These are phyloP conservation scores for Suhomyces atakaporum DNA, from an alignment of 1,139 yeast species.

Conservation along the genomic window DNA sequence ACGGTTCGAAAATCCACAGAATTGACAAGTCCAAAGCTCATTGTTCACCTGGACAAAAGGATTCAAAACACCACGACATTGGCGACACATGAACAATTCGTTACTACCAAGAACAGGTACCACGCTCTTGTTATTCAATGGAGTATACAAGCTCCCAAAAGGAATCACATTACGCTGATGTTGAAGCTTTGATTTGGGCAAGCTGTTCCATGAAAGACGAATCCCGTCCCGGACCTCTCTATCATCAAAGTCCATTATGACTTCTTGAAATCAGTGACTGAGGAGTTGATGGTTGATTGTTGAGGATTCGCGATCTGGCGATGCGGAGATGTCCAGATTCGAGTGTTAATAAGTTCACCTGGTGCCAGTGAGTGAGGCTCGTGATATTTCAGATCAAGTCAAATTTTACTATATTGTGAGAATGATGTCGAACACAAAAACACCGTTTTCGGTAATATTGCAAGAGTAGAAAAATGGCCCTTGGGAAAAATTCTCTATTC, in stretches of 20 bases:
- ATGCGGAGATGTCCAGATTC: too few species aligned
- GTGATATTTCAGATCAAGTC: too few species aligned
- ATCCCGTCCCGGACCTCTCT: conserved; percentile 89
- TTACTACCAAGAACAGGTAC: conserved; percentile 37
- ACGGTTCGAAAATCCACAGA: conserved; percentile 59
- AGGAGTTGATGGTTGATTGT: neutral
- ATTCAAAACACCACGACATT: conserved; percentile 61
- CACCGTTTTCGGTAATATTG: too few species aligned
- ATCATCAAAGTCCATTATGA: conserved; percentile 66
- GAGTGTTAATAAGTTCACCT: too few species aligned
- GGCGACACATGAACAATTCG: conserved; percentile 47
- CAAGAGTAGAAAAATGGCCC: too few species aligned
- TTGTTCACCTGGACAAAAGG: conserved; percentile 50
- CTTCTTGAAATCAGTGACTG: neutral
- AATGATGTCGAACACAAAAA: too few species aligned
- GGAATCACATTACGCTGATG: conserved; percentile 63
- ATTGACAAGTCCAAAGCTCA: conserved; percentile 63
- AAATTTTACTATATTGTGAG: too few species aligned
- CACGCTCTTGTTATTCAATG: conserved; percentile 54
- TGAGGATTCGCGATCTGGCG: too few species aligned
- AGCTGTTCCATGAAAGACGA: conserved; percentile 85
- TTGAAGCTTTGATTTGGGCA: conserved; percentile 64
- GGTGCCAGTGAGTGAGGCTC: too few species aligned
- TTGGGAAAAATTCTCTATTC: too few species aligned
- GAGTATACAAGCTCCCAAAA: conserved; percentile 65